A percentile compares a stretch with the other conserved stretches of the same genome.
Evolutionary conservation across 257 asterid genomes (phyloP).

Genomic region (Solanum piurae): DNA sequence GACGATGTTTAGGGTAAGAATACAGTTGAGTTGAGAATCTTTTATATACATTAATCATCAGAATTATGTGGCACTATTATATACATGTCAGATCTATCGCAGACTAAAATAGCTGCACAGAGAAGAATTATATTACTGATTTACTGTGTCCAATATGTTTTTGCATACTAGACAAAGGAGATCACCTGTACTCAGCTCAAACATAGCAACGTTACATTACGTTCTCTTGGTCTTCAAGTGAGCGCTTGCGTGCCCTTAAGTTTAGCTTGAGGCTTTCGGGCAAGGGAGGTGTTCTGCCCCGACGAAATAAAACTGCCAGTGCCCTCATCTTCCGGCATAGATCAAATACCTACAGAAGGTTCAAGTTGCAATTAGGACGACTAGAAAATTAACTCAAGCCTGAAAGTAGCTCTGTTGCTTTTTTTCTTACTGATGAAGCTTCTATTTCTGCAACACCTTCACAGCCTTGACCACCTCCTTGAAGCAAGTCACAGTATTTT

Average conservation of each 20-base stretch:
- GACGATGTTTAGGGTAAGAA: neutral
- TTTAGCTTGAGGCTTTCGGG: conserved; percentile 80
- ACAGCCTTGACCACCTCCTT: conserved; percentile 87
- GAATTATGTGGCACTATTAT: neutral
- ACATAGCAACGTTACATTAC: neutral
- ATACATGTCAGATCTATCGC: neutral
- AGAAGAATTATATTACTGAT: conserved; percentile 1
- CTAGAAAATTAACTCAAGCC: neutral
- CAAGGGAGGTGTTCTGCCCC: conserved; percentile 72
- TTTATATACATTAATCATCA: neutral
- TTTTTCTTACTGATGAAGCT: conserved; percentile 71
- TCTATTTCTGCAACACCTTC: conserved; percentile 95
- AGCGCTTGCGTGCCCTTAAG: conserved; percentile 69
- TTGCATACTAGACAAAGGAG: neutral
- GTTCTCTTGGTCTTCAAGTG: conserved; percentile 73
- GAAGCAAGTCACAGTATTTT: conserved; percentile 78
- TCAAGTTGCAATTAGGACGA: neutral
- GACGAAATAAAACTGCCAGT: conserved; percentile 71
- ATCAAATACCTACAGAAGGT: conserved; percentile 65
- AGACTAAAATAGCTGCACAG: neutral
- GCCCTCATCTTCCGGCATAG: conserved; percentile 72
- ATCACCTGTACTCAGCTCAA: neutral
- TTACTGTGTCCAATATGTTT: neutral
- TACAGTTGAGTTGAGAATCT: neutral
- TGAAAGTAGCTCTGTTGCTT: neutral